Percentiles rank a stretch among this genome's conserved stretches.
Conservation (phyloP, 768 basidiomycete genomes). For the Cubamyces sp. region DNA sequence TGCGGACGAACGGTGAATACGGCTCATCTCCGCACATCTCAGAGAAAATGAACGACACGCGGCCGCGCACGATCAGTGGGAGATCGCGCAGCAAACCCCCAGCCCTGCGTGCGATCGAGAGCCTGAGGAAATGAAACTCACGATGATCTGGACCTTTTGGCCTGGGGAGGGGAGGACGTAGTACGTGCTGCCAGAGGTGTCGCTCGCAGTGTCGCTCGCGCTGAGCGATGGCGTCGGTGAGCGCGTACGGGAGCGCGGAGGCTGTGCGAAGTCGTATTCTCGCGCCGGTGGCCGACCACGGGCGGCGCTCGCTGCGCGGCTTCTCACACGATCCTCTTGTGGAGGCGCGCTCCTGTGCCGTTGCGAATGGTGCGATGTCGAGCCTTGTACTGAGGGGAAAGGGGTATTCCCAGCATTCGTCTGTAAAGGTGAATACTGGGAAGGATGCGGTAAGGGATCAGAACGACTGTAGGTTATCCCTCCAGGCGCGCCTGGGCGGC, state of each 20-base stretch:
- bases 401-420: constrained; percentile 43
- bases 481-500: constrained; percentile 46
- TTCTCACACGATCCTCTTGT: constrained; percentile 23
- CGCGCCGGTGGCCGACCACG: constrained; percentile 18
- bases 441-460: constrained; percentile 49
- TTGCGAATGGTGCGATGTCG: constrained; percentile 18
- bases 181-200: constrained; percentile 71
- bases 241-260: constrained; percentile 35
- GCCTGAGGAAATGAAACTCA: constrained; percentile 51
- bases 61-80: constrained; percentile 15
- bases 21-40: constrained; percentile 19
- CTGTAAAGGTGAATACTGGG: constrained; percentile 39
- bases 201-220: constrained; percentile 45
- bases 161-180: constrained; percentile 71
- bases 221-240: constrained; percentile 34
- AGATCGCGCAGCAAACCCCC: constrained; percentile 22
- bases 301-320: constrained; percentile 14
- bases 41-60: constrained; percentile 18
- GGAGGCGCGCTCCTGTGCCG: constrained; percentile 7
- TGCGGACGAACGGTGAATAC: constrained; percentile 28
- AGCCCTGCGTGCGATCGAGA: constrained; percentile 17
- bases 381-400: constrained; percentile 45
- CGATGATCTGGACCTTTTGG: constrained; percentile 77
- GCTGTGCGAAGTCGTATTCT: not conserved
- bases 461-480: constrained; percentile 69